These are phyloP conservation scores for Penicillium sp. DNA, from an alignment of 2,329 filamentous ascomycete species.

Conservation along the genomic window DNA sequence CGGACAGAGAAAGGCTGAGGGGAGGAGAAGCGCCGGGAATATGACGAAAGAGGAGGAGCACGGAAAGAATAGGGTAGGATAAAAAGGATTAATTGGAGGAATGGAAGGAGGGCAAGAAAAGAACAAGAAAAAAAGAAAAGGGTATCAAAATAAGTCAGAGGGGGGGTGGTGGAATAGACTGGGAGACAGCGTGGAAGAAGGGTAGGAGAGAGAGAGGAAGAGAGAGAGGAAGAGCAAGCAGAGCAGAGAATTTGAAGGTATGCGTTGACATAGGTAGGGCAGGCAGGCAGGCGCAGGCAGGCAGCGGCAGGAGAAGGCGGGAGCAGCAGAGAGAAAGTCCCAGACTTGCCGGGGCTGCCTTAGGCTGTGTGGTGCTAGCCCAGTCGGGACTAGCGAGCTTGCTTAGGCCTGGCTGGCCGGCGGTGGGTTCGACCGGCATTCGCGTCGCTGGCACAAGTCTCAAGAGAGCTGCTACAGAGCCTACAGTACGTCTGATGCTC, in stretches of 20 bases:
- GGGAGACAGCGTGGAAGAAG: constrained; percentile 2
- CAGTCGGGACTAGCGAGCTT: background rate
- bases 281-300: background rate
- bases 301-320: background rate
- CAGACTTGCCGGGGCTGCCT: background rate
- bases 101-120: constrained; percentile 23
- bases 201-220: background rate
- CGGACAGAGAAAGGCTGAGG: constrained; percentile 17
- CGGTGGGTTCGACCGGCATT: too few relatives aligned
- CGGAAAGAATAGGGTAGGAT: constrained; percentile 16
- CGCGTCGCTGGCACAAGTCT: too few relatives aligned
- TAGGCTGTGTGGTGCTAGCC: background rate
- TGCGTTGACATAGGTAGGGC: background rate
- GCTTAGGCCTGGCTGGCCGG: too few relatives aligned
- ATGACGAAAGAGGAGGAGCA: constrained; percentile 9
- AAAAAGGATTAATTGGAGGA: constrained; percentile 23
- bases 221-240: constrained; percentile 6
- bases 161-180: constrained; percentile 1
- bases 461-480: too few relatives aligned
- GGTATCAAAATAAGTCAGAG: constrained; percentile 4
- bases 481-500: too few relatives aligned
- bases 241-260: background rate
- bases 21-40: constrained; percentile 9
- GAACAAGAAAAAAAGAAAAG: constrained; percentile 18
- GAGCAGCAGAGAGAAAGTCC: background rate